Evolutionary conservation across 2,329 filamentous ascomycete species (phyloP).

Genomic region (Xylariales sp.): DNA sequence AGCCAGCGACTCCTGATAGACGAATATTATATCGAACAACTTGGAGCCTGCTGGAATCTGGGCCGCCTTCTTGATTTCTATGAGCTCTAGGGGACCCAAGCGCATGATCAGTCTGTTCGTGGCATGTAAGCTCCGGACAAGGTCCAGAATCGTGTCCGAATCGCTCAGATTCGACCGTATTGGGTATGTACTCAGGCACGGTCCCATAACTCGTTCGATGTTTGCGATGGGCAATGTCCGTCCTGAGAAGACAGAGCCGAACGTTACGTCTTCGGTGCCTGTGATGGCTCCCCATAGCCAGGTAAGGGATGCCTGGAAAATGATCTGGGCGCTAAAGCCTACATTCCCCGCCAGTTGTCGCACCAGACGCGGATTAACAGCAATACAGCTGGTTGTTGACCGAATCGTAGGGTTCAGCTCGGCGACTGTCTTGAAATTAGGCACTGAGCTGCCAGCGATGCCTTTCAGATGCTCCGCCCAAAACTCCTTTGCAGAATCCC

Average conservation of each 20-base stretch:
- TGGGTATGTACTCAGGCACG: constrained; percentile 73
- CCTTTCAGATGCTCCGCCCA: constrained; percentile 65
- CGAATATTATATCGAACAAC: constrained; percentile 74
- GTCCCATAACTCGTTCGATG: constrained; percentile 72
- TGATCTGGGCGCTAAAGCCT: constrained; percentile 58
- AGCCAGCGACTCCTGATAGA: constrained; percentile 74
- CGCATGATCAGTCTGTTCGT: constrained; percentile 62
- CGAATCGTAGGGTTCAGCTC: constrained; percentile 22
- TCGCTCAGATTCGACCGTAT: constrained; percentile 57
- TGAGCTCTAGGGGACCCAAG: constrained; percentile 58
- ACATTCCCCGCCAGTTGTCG: constrained; percentile 32
- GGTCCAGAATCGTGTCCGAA: constrained; percentile 48
- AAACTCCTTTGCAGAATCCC: constrained; percentile 49
- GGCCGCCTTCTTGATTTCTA: constrained; percentile 62
- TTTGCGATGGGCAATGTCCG: constrained; percentile 65
- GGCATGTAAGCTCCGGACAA: constrained; percentile 60
- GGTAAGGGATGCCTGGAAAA: constrained; percentile 70
- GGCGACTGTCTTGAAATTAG: constrained; percentile 47
- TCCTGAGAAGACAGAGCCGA: constrained; percentile 80
- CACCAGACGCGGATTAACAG: constrained; percentile 29
- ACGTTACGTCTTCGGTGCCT: constrained; percentile 60
- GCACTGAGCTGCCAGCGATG: constrained; percentile 49
- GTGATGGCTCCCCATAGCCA: constrained; percentile 62
- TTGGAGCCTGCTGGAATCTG: constrained; percentile 48
- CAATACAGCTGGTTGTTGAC: constrained; percentile 24